Evolutionary conservation across 768 basidiomycete species (phyloP).

Genomic region (Hygrocybe coccinea): DNA sequence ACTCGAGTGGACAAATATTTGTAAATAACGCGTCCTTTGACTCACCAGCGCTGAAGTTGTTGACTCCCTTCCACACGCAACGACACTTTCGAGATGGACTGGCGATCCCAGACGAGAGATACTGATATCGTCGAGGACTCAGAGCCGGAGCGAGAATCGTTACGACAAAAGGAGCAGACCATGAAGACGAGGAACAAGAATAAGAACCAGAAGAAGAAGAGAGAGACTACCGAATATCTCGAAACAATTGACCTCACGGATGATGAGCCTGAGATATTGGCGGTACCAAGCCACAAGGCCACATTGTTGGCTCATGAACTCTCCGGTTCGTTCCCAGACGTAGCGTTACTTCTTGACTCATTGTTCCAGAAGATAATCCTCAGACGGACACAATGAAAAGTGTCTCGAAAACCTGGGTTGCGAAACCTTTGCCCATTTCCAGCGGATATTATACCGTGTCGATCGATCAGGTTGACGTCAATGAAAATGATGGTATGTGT

Average conservation of each 20-base stretch:
- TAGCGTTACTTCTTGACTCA: too few relatives aligned
- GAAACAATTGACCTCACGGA: conserved; percentile 2
- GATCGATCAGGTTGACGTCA: too few relatives aligned
- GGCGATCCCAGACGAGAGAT: not conserved
- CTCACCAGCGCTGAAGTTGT: not conserved
- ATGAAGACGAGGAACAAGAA: conserved; percentile 18
- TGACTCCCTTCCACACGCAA: conserved; percentile 4
- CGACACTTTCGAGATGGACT: not conserved
- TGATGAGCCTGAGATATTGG: not conserved
- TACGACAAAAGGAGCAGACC: conserved; percentile 22
- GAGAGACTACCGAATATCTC: too few relatives aligned
- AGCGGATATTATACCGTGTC: too few relatives aligned
- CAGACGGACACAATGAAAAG: not conserved
- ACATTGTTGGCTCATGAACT: not conserved
- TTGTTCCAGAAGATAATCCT: not conserved
- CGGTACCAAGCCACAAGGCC: not conserved
- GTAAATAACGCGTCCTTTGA: not conserved
- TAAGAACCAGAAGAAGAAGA: not conserved
- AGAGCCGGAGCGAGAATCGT: conserved; percentile 59
- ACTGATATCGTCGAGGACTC: conserved; percentile 59
- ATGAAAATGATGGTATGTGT: too few relatives aligned
- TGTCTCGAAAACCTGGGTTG: not conserved
- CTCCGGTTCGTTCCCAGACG: not conserved
- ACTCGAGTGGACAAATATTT: too few relatives aligned
- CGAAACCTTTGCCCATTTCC: too few relatives aligned